Evolutionary conservation across 805 yeast genomes (phyloP).

Genomic region (Brettanomyces anomalus): DNA sequence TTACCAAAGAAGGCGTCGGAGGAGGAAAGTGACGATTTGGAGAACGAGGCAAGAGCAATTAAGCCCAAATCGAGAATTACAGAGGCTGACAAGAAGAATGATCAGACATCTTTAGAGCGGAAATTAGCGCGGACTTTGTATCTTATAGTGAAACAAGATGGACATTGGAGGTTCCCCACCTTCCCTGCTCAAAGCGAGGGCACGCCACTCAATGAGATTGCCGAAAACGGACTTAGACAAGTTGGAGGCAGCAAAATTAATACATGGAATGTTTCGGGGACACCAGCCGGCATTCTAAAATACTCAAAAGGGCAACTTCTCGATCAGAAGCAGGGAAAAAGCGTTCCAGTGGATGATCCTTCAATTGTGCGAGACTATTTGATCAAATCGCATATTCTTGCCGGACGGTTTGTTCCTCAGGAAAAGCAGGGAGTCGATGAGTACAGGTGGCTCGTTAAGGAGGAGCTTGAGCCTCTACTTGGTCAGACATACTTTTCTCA

Average conservation of each 20-base stretch:
- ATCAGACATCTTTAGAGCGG: slow-evolving; percentile 67
- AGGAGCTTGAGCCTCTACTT: slow-evolving; percentile 56
- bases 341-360: slow-evolving; percentile 13
- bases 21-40: slow-evolving; percentile 26
- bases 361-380: slow-evolving; percentile 48
- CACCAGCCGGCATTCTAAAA: slow-evolving; percentile 68
- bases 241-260: slow-evolving; percentile 72
- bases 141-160: slow-evolving; percentile 44
- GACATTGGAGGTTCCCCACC: slow-evolving; percentile 72
- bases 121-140: slow-evolving; percentile 72
- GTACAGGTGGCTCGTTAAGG: slow-evolving; percentile 78
- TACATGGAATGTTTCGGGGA: slow-evolving; percentile 85
- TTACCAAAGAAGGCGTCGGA: slow-evolving; percentile 56
- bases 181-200: slow-evolving; percentile 35
- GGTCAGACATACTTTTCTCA: slow-evolving; percentile 45
- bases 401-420: slow-evolving; percentile 60
- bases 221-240: slow-evolving; percentile 61
- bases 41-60: slow-evolving; percentile 60
- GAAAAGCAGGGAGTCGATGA: slow-evolving; percentile 31
- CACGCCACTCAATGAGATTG: slow-evolving; percentile 57
- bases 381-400: slow-evolving; percentile 79
- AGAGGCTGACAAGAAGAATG: slow-evolving; percentile 60
- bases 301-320: slow-evolving; percentile 24
- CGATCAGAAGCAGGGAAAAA: slow-evolving; percentile 4
- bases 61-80: slow-evolving; percentile 65